Conservation (phyloP, 345 rosid genomes). For the Eucalyptus marginata region DNA sequence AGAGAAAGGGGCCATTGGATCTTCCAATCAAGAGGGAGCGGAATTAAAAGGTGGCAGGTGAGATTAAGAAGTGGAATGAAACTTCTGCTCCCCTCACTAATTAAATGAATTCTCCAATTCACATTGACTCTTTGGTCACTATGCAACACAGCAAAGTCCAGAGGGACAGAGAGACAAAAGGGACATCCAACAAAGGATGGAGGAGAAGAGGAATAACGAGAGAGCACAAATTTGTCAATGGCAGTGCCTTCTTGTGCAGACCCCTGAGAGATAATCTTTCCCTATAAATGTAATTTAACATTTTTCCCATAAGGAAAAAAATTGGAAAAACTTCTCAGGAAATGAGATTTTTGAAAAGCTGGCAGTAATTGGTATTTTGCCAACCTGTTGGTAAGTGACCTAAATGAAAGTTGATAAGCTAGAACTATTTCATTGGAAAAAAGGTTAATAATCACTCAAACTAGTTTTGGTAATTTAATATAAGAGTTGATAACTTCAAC, state of each 20-base stretch:
- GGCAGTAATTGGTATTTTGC: background rate
- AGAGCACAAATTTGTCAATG: background rate
- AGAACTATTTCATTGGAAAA: too few species aligned
- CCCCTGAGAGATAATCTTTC: background rate
- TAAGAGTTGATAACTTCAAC: too few species aligned
- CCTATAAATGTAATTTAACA: background rate
- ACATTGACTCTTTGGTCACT: background rate
- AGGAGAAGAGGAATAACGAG: background rate
- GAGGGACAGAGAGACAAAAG: background rate
- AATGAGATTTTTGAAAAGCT: background rate
- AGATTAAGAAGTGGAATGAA: background rate
- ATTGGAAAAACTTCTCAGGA: too few species aligned
- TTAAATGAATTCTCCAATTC: background rate
- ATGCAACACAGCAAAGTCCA: background rate
- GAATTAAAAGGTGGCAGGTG: background rate
- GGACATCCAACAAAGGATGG: background rate
- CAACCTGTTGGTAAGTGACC: background rate
- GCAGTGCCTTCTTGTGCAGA: background rate
- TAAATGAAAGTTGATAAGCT: too few species aligned
- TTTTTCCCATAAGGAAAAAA: too few species aligned
- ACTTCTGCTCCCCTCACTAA: background rate
- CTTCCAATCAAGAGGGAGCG: background rate
- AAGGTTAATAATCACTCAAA: too few species aligned
- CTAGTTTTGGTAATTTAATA: too few species aligned
- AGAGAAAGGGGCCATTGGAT: background rate